Evolutionary conservation across 257 asterid genomes (phyloP).

Genomic region (Scutellaria galericulata): DNA sequence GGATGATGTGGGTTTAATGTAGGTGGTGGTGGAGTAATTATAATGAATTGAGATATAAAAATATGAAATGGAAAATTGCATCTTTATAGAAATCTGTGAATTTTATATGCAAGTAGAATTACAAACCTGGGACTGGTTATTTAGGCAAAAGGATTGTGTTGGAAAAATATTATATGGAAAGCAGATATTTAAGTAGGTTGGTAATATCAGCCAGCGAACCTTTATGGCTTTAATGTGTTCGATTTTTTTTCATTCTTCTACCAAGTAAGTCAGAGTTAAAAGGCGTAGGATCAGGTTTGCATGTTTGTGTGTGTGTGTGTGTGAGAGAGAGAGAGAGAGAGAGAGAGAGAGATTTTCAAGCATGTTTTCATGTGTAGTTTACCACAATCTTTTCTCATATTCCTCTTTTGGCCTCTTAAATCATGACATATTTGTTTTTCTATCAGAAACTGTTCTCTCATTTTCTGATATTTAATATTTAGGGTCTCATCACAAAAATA

Average conservation of each 20-base stretch:
- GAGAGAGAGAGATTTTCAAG: neutral
- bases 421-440: neutral
- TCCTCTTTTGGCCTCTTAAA: neutral
- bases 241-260: neutral
- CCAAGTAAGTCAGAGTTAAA: slow-evolving; percentile 1
- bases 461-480: slow-evolving; percentile 28
- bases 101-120: slow-evolving; percentile 13
- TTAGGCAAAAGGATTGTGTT: neutral
- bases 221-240: neutral
- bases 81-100: neutral
- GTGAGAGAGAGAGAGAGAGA: too few species aligned
- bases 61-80: neutral
- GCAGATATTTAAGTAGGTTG: neutral
- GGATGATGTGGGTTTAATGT: neutral
- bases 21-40: neutral
- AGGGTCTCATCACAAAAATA: slow-evolving; percentile 79
- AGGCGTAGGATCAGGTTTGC: neutral
- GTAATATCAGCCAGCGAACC: neutral
- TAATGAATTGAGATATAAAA: neutral
- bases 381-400: neutral
- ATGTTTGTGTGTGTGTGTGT: neutral
- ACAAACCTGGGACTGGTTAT: neutral
- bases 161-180: neutral
- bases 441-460: slow-evolving; percentile 6
- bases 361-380: neutral